phyloP scores from a whole-genome alignment of 495 filamentous ascomycete genomes.

The Cercophora newfieldiana region DNA sequence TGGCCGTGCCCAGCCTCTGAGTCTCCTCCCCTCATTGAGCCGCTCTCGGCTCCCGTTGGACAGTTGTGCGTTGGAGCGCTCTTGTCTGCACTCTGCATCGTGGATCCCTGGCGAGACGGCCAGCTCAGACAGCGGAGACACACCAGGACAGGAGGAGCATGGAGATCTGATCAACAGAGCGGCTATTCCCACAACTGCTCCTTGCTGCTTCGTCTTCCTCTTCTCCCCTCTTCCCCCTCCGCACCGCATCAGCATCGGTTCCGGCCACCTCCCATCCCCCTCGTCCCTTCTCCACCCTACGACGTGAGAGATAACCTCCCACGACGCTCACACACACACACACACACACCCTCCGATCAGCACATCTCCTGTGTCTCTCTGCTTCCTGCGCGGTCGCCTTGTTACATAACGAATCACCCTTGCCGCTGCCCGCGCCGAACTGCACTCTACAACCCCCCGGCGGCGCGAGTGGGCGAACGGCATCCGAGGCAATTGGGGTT shows the following conservation, averaged over 20 bases:
- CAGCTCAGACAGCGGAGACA: constrained; percentile 6
- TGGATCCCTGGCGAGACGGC: not conserved
- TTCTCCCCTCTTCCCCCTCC: not conserved
- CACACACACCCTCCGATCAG: not conserved
- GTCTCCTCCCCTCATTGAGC: constrained; percentile 7
- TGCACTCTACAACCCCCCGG: constrained; percentile 15
- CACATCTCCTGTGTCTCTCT: constrained; percentile 10
- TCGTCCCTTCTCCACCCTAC: not conserved
- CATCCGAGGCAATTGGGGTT: constrained; percentile 23
- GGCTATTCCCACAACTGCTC: not conserved
- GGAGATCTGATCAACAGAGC: not conserved
- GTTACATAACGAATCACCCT: constrained; percentile 26
- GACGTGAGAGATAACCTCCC: not conserved
- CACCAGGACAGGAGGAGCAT: not conserved
- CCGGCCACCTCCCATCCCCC: not conserved
- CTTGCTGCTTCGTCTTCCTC: not conserved
- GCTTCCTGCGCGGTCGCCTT: constrained; percentile 9
- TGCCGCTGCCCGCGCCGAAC: constrained; percentile 21
- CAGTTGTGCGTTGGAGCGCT: constrained; percentile 1
- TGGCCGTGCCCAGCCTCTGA: constrained; percentile 17
- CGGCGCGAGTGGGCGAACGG: constrained; percentile 21
- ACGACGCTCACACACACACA: not conserved
- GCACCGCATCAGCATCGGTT: not conserved
- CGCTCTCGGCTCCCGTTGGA: constrained; percentile 14
- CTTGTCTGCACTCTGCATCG: not conserved